phyloP scores from a whole-genome alignment of 495 filamentous ascomycete genomes.

The Parmelia sp. region DNA sequence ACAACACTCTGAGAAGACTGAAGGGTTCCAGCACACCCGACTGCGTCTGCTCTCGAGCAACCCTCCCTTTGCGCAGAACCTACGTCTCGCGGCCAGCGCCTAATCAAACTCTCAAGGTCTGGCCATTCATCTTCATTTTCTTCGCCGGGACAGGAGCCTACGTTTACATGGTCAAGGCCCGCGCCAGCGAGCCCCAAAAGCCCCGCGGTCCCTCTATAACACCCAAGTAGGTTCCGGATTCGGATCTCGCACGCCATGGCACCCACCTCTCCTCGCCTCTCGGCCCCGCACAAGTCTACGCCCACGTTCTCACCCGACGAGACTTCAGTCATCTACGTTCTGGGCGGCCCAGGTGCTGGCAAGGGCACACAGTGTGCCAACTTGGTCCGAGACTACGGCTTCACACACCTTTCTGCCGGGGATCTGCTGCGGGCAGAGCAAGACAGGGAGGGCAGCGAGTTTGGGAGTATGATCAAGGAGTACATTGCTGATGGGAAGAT shows the following conservation, averaged over 20 bases:
- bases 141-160: conserved; percentile 54
- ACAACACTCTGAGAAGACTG: background rate
- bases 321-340: conserved; percentile 73
- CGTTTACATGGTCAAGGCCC: conserved; percentile 54
- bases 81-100: conserved; percentile 16
- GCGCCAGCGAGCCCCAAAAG: conserved; percentile 40
- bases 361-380: conserved; percentile 75
- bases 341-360: conserved; percentile 50
- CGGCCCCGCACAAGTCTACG: conserved; percentile 45
- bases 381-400: conserved; percentile 82
- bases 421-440: conserved; percentile 94
- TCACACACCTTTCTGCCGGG: conserved; percentile 87
- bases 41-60: background rate
- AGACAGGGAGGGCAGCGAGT: conserved; percentile 72
- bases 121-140: conserved; percentile 59
- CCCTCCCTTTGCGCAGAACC: background rate
- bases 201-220: conserved; percentile 22
- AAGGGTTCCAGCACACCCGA: background rate
- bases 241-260: conserved; percentile 32
- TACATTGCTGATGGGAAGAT: conserved; percentile 92
- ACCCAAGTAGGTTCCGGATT: conserved; percentile 22
- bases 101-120: conserved; percentile 48
- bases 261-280: conserved; percentile 38
- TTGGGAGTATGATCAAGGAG: conserved; percentile 79
- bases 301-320: conserved; percentile 74